Evolutionary conservation across 305 asterid genomes (phyloP).

Genomic region (Fraxinus sp.): DNA sequence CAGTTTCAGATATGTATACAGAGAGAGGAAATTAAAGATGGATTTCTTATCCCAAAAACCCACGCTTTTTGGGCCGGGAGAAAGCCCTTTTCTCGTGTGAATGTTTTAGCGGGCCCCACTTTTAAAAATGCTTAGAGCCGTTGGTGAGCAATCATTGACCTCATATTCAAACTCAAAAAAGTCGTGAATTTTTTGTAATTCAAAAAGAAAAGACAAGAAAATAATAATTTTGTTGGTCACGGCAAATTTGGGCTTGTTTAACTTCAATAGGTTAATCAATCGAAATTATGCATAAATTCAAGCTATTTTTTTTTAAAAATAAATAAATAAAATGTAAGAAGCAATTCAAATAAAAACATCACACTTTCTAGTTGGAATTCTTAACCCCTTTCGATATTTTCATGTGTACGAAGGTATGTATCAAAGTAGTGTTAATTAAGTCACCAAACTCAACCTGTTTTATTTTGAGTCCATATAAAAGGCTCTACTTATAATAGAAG

Average conservation of each 20-base stretch:
- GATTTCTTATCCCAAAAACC: background rate
- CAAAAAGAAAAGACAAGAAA: constrained; percentile 15
- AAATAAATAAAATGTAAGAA: background rate
- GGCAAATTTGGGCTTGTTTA: background rate
- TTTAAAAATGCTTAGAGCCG: constrained; percentile 41
- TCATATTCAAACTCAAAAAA: constrained; percentile 39
- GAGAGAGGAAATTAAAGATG: too few relatives aligned
- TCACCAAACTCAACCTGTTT: background rate
- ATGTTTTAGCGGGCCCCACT: constrained; percentile 35
- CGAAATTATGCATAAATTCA: background rate
- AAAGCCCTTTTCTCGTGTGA: constrained; percentile 28
- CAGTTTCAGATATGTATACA: too few relatives aligned
- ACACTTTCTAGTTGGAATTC: background rate
- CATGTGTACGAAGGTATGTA: background rate
- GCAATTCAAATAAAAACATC: background rate
- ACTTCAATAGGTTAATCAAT: background rate
- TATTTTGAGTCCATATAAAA: background rate
- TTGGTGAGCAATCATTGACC: constrained; percentile 48
- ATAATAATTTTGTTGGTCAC: background rate
- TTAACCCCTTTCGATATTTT: background rate
- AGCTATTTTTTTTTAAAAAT: background rate
- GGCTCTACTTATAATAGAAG: background rate
- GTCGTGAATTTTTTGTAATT: background rate
- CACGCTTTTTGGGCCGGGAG: constrained; percentile 24
- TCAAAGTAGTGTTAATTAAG: background rate